Evolutionary conservation across 148 eudicot species (phyloP), one percentile per base, ranked within the genome.

Genomic region (Spergularia bocconei): DNA sequence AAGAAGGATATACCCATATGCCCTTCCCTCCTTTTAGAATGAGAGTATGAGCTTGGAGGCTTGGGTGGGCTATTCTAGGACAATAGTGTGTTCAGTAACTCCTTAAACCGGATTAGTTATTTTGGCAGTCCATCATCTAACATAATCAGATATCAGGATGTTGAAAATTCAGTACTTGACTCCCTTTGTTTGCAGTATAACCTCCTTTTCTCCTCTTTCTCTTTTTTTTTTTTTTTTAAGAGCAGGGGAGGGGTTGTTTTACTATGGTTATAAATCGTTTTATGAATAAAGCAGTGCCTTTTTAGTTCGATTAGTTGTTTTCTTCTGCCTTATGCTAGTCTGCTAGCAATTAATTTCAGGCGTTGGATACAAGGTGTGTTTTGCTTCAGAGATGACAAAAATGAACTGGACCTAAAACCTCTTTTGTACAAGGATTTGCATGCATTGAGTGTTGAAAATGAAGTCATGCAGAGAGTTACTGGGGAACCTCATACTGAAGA

Each of bases 351-450:
- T 72, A 64, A 75, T 81, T 77, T 59, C 82, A 95, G 98, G 89
- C 93, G 98, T 61, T 94, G 98, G 97, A 84, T 95, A 78, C 98
- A 95, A 89, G 96, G 97, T 67, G 97, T 87, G 7, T 95, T 95
- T 73, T 69, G 74, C 51, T 63, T 77, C 7, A 6, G 63, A 44
- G 47, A 56, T 68, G 74, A 44, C 61, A 71, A 52, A 50, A 80
- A 83, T 70, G 79, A 78, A 47, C 63, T 68, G 65, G n/a, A 58
- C 29, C 44, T 68, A 77, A 77, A 68, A 74, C 53, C 74, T 72
- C 67, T 61, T 63, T 38, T 44, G 39, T 74, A 67, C 39, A 63
- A 55, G 15, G 55, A 36, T 13, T 44, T 44, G 51, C 60, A 63
- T 59, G 39, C 47, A 36, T 54, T 62, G 80, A 71, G 36, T 74